Conservation (phyloP, 1,284 basidiomycete species). For the Leccinum subrobustum region DNA sequence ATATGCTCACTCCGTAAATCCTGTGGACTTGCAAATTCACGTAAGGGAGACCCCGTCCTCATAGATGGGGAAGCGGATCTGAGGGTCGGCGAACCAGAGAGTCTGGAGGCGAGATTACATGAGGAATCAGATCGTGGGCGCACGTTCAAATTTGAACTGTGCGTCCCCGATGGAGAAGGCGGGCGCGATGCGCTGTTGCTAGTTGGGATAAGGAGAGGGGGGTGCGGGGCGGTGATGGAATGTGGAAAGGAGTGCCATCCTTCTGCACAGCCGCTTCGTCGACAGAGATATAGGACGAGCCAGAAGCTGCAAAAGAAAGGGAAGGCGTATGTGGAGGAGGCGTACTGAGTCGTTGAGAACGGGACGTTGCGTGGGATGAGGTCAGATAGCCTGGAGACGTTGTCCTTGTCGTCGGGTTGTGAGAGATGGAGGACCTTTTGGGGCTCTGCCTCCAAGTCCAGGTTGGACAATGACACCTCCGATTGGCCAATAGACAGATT, state of each 20-base stretch:
- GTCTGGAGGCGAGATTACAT: conserved; percentile 14
- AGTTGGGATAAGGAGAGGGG: background rate
- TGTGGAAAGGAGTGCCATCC: conserved; percentile 5
- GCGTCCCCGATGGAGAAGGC: conserved; percentile 10
- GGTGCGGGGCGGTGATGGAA: conserved; percentile 4
- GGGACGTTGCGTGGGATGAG: conserved; percentile 24
- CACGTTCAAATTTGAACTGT: conserved; percentile 13
- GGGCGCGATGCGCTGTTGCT: background rate
- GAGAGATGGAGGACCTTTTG: conserved; percentile 22
- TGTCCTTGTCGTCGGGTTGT: conserved; percentile 9
- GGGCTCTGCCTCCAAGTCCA: conserved; percentile 32
- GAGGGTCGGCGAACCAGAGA: conserved; percentile 22
- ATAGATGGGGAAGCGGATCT: conserved; percentile 22
- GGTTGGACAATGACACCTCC: conserved; percentile 33
- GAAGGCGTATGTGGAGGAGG: conserved; percentile 23
- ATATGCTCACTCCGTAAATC: conserved; percentile 28
- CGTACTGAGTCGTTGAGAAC: conserved; percentile 27
- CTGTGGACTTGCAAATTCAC: conserved; percentile 23
- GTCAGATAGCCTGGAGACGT: conserved; percentile 19
- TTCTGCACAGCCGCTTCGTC: conserved; percentile 7
- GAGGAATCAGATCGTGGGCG: conserved; percentile 26
- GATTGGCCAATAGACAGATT: conserved; percentile 36
- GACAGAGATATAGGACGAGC: conserved; percentile 18
- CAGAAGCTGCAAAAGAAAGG: conserved; percentile 21
- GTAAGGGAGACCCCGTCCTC: conserved; percentile 30